Conservation (phyloP, 768 basidiomycete species). For the Lentinula sp. region DNA sequence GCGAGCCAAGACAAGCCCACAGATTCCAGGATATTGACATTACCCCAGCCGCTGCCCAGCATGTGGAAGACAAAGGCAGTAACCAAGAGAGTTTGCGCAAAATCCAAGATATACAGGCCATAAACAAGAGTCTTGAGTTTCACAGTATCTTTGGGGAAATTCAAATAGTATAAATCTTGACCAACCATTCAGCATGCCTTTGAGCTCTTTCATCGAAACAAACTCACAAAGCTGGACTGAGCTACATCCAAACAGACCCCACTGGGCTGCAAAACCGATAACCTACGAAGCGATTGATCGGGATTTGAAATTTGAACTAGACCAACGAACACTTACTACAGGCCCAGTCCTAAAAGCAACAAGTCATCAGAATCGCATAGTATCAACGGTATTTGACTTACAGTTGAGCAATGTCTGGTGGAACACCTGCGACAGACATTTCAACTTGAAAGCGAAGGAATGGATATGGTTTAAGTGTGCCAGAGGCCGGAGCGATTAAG, state of each 20-base stretch:
- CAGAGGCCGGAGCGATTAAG: neutral
- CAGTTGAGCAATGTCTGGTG: neutral
- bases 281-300: neutral
- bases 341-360: neutral
- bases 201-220: neutral
- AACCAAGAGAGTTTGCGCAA: neutral
- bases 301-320: neutral
- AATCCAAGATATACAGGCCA: neutral
- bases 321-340: neutral
- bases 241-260: conserved; percentile 1
- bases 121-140: neutral
- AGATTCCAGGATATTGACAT: neutral
- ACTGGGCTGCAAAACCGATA: neutral
- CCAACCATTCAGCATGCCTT: neutral
- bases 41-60: neutral
- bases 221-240: neutral
- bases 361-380: neutral
- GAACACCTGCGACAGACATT: neutral
- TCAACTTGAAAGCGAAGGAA: neutral
- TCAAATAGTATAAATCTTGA: neutral
- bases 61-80: neutral
- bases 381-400: neutral
- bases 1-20: neutral
- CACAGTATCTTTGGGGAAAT: neutral
- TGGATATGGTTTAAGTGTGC: neutral